phyloP scores from a whole-genome alignment of 352 stramenopile species.

The Globisporangium uncinulatum region DNA sequence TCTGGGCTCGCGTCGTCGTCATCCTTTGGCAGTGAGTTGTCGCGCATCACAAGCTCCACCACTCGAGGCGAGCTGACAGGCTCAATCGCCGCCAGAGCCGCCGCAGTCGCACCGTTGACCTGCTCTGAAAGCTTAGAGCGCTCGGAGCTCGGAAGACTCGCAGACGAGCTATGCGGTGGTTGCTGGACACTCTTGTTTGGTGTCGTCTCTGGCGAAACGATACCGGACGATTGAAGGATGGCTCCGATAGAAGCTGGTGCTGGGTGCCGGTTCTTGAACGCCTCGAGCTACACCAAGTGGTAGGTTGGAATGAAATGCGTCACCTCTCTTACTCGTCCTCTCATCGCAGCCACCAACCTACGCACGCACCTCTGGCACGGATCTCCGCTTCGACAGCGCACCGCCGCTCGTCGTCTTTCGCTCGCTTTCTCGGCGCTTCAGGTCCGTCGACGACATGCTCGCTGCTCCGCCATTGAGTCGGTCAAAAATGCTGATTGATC shows the following conservation, averaged over 20 bases:
- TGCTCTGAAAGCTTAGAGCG: background rate
- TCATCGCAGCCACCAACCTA: too few relatives aligned
- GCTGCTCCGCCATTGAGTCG: conserved; percentile 25
- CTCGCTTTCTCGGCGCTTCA: conserved; percentile 25
- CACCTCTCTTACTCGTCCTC: too few relatives aligned
- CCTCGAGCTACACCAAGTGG: conserved; percentile 4
- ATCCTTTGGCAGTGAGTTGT: background rate
- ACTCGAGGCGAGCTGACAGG: background rate
- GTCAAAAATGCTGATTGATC: conserved; percentile 35
- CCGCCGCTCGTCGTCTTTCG: conserved; percentile 7
- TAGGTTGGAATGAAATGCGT: background rate
- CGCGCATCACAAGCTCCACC: background rate
- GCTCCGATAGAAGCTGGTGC: conserved; percentile 24
- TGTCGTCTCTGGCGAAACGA: conserved; percentile 14
- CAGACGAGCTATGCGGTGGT: conserved; percentile 16
- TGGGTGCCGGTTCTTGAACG: conserved; percentile 14
- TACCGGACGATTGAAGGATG: conserved; percentile 42
- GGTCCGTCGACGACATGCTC: conserved; percentile 21
- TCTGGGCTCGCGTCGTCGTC: background rate
- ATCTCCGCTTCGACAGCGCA: conserved; percentile 16
- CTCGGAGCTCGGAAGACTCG: conserved; percentile 2
- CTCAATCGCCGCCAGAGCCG: background rate
- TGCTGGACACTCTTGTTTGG: conserved; percentile 15
- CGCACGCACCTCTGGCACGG: conserved; percentile 27
- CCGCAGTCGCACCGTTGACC: background rate